Percentiles rank a stretch among this genome's conserved stretches.
phyloP scores from a whole-genome alignment of 371 early-diverging fungal genomes.

The Haplosporangium sp. region DNA sequence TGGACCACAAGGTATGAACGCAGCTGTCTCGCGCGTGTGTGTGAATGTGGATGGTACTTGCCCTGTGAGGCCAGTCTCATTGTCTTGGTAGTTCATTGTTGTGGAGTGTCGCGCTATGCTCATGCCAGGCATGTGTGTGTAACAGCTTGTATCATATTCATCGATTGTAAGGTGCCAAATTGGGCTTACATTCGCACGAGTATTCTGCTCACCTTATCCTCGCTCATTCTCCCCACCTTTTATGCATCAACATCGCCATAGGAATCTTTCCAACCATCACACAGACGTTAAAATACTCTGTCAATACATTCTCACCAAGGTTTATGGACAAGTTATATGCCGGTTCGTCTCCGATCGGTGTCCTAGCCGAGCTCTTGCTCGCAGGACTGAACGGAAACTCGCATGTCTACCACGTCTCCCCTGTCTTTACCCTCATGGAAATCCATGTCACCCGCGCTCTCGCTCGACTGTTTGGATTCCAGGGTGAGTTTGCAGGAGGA shows the following conservation, averaged over 20 bases:
- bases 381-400: slow-evolving; percentile 83
- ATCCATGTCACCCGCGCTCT: slow-evolving; percentile 68
- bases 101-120: too few relatives aligned
- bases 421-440: slow-evolving; percentile 83
- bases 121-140: too few relatives aligned
- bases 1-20: slow-evolving; percentile 62
- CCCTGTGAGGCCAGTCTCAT: too few relatives aligned
- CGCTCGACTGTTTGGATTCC: slow-evolving; percentile 69
- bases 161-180: too few relatives aligned
- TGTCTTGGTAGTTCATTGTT: too few relatives aligned
- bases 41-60: too few relatives aligned
- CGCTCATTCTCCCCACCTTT: background rate
- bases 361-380: slow-evolving; percentile 80
- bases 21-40: background rate
- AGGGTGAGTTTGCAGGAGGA: slow-evolving; percentile 69
- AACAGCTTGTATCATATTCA: too few relatives aligned
- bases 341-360: slow-evolving; percentile 83
- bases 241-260: slow-evolving; percentile 8
- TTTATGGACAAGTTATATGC: slow-evolving; percentile 92
- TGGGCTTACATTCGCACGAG: too few relatives aligned
- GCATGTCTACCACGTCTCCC: slow-evolving; percentile 86
- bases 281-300: slow-evolving; percentile 65
- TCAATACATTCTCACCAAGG: slow-evolving; percentile 79
- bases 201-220: background rate
- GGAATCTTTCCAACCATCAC: slow-evolving; percentile 67